A percentile compares a stretch with the other conserved stretches of the same genome.
Conservation (phyloP, 768 basidiomycete genomes). For the Kwoniella heveanensis region DNA sequence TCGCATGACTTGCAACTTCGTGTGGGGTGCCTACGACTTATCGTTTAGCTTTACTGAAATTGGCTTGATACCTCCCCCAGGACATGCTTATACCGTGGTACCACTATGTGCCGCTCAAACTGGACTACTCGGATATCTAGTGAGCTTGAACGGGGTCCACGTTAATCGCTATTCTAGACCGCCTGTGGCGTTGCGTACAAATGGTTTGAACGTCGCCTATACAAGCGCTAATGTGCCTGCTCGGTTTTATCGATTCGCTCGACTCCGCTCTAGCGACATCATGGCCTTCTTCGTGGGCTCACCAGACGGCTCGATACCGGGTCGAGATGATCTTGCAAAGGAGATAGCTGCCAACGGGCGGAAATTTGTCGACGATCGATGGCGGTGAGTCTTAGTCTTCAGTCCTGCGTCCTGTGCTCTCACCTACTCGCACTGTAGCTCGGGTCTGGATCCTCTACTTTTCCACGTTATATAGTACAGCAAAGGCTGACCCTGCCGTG, state of each 20-base stretch:
- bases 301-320: conserved; percentile 37
- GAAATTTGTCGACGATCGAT: conserved; percentile 40
- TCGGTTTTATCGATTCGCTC: too few relatives aligned
- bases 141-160: conserved; percentile 22
- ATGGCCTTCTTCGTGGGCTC: conserved; percentile 51
- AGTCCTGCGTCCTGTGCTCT: too few relatives aligned
- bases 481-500: too few relatives aligned
- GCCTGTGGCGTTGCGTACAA: too few relatives aligned
- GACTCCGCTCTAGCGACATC: conserved; percentile 53
- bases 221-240: too few relatives aligned
- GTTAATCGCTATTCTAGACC: too few relatives aligned
- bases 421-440: too few relatives aligned
- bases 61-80: conserved; percentile 11
- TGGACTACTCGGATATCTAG: conserved; percentile 54
- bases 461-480: too few relatives aligned
- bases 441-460: too few relatives aligned
- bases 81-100: conserved; percentile 51
- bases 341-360: conserved; percentile 43
- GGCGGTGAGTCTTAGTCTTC: conserved; percentile 34
- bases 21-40: too few relatives aligned
- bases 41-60: too few relatives aligned
- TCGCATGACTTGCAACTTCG: neutral
- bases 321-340: conserved; percentile 42
- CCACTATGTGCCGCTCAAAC: conserved; percentile 51
- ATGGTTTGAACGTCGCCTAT: too few relatives aligned